phyloP scores from a whole-genome alignment of 2,329 filamentous ascomycete genomes.

The Escovopsis sp. region DNA sequence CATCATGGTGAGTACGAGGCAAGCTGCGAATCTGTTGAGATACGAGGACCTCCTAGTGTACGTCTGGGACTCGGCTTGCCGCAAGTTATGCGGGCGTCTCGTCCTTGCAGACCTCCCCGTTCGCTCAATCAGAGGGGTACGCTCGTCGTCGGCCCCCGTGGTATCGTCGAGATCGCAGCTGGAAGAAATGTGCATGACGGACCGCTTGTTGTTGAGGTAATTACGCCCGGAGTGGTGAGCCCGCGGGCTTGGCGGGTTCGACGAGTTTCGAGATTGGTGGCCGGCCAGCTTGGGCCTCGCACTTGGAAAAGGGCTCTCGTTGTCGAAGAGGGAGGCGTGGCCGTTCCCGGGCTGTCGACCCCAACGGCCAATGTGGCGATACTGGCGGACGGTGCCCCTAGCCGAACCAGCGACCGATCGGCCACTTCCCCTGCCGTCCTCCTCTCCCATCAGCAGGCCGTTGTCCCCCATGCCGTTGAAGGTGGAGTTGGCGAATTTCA shows the following conservation, averaged over 20 bases:
- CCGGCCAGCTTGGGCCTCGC: conserved; percentile 48
- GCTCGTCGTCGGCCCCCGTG: conserved; percentile 69
- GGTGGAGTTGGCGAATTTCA: conserved; percentile 77
- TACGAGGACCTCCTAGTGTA: conserved; percentile 49
- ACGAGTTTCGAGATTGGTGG: conserved; percentile 42
- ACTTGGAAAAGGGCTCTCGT: conserved; percentile 64
- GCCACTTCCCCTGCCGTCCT: conserved; percentile 48
- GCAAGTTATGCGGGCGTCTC: conserved; percentile 42
- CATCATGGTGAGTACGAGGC: conserved; percentile 69
- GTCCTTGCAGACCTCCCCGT: conserved; percentile 42
- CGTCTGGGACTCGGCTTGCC: conserved; percentile 60
- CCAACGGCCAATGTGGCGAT: conserved; percentile 61
- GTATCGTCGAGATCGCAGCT: conserved; percentile 71
- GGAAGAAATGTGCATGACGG: conserved; percentile 43
- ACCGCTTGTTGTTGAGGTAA: conserved; percentile 29
- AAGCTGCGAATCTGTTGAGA: conserved; percentile 66
- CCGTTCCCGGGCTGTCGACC: conserved; percentile 53
- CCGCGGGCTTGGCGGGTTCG: conserved; percentile 57
- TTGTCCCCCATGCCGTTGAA: conserved; percentile 44
- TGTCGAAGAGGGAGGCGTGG: conserved; percentile 60
- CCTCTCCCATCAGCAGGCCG: conserved; percentile 42
- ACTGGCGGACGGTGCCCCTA: conserved; percentile 55
- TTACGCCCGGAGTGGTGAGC: conserved; percentile 27
- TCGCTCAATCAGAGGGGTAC: conserved; percentile 63
- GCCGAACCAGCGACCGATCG: conserved; percentile 47